These are phyloP conservation scores for Malassezia sp. DNA, from an alignment of 1,284 basidiomycete species.

Conservation along the genomic window DNA sequence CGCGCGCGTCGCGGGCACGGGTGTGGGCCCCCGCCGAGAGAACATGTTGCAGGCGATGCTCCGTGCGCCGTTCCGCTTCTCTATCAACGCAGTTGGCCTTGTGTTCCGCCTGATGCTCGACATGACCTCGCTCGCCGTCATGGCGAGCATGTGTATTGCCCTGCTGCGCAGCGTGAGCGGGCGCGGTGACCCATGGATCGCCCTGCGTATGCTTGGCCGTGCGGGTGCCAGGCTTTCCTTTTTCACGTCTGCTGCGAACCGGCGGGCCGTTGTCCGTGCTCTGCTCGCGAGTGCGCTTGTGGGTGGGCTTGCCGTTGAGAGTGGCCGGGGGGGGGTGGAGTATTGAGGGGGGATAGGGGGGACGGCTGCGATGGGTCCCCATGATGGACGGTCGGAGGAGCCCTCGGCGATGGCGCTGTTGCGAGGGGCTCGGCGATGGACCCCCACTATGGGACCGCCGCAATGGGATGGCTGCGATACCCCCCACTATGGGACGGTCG, in stretches of 20 bases:
- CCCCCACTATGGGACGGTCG: too few relatives aligned
- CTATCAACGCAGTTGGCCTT: constrained; percentile 12
- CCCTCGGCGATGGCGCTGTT: too few relatives aligned
- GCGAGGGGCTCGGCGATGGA: too few relatives aligned
- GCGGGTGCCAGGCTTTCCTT: constrained; percentile 3
- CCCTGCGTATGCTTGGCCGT: constrained; percentile 16
- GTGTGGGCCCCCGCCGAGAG: neutral
- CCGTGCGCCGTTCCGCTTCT: constrained; percentile 13
- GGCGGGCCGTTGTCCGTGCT: constrained; percentile 9
- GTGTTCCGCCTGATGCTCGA: constrained; percentile 24
- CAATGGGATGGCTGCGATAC: too few relatives aligned
- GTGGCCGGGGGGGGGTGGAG: neutral
- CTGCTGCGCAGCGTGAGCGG: constrained; percentile 22
- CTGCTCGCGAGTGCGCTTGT: constrained; percentile 12
- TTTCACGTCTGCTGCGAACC: constrained; percentile 7
- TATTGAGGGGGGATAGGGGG: neutral
- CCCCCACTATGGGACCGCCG: too few relatives aligned
- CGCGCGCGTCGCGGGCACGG: too few relatives aligned
- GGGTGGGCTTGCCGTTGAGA: constrained; percentile 11
- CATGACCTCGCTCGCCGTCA: constrained; percentile 18
- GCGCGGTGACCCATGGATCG: constrained; percentile 23
- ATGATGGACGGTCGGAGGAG: too few relatives aligned
- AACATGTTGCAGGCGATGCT: constrained; percentile 5
- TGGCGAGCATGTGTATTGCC: constrained; percentile 17
- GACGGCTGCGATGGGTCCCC: too few relatives aligned